A percentile compares a stretch with the other conserved stretches of the same genome.
phyloP scores from a whole-genome alignment of 2,329 filamentous ascomycete genomes.

The Aspergillus bombycis region DNA sequence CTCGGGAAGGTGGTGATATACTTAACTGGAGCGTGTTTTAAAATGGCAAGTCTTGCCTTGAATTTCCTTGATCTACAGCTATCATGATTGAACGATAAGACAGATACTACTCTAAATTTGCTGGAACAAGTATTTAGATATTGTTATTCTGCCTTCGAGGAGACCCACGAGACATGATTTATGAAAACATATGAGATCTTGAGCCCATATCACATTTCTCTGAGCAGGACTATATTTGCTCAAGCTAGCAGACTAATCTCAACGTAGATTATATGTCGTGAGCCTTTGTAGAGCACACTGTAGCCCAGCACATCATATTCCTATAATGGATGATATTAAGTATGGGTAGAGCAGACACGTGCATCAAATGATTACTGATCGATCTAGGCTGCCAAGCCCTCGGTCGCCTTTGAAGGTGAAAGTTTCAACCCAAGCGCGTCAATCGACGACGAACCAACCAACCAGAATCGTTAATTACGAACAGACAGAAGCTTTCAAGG shows the following conservation, averaged over 20 bases:
- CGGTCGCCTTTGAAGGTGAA: background rate
- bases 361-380: background rate
- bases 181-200: background rate
- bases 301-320: background rate
- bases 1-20: conserved; percentile 18
- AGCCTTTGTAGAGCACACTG: background rate
- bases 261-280: background rate
- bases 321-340: too few species aligned
- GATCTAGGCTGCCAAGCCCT: background rate
- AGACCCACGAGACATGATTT: background rate
- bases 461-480: background rate
- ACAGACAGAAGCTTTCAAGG: background rate
- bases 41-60: background rate
- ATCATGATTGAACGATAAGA: background rate
- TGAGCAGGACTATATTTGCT: background rate
- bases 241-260: background rate
- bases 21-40: background rate
- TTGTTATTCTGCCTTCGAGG: background rate
- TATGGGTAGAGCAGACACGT: background rate
- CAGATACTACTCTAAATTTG: background rate
- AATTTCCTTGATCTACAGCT: background rate
- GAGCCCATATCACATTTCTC: background rate
- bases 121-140: background rate
- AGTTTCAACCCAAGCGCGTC: background rate
- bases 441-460: background rate